These are phyloP conservation scores for Amoebophrya sp. DNA, from an alignment of 169 alveolate species.

Conservation along the genomic window DNA sequence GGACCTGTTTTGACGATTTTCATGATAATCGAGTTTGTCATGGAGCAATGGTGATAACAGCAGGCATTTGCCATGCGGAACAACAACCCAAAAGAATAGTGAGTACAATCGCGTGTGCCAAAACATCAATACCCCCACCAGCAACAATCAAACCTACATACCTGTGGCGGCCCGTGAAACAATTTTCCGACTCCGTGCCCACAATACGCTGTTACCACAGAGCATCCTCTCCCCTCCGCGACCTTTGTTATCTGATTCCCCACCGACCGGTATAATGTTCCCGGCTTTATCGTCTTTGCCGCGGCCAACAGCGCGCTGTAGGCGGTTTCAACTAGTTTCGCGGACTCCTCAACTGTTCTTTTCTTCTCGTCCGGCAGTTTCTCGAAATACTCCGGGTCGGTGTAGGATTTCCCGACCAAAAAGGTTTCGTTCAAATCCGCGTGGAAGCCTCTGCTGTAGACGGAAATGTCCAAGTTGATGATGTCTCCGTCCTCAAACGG, in stretches of 20 bases:
- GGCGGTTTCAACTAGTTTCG: conserved; percentile 16
- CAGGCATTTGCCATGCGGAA: neutral
- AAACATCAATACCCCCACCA: neutral
- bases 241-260: neutral
- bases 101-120: neutral
- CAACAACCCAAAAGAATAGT: neutral
- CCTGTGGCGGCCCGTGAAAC: conserved; percentile 90
- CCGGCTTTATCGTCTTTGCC: conserved; percentile 34
- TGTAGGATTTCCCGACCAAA: conserved; percentile 37
- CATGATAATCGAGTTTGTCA: conserved; percentile 82
- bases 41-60: conserved; percentile 78
- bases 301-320: conserved; percentile 35
- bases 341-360: neutral
- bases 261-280: conserved; percentile 26
- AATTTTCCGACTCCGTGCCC: conserved; percentile 96
- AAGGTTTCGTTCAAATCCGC: conserved; percentile 77
- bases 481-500: conserved; percentile 82
- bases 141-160: conserved; percentile 32
- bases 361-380: no score
- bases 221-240: conserved; percentile 18
- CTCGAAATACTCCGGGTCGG: no score
- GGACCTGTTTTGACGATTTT: conserved; percentile 43
- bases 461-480: conserved; percentile 69
- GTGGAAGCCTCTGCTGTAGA: conserved; percentile 65
- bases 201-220: conserved; percentile 53